Conservation (phyloP, 148 eudicot species). For the Rhododendron vialii region DNA sequence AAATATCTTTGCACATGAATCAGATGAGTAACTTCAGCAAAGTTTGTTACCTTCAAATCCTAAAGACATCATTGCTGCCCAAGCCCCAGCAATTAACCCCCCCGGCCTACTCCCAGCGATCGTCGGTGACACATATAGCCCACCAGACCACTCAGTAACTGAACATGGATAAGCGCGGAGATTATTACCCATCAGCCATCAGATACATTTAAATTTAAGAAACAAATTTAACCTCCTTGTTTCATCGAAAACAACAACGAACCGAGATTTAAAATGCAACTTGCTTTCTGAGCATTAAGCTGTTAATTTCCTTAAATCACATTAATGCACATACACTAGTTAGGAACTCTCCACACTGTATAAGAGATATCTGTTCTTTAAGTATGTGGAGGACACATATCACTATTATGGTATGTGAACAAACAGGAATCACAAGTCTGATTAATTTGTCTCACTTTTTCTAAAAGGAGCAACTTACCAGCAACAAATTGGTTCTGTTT, state of each 20-base stretch:
- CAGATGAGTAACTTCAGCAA: not conserved
- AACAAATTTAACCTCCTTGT: not conserved
- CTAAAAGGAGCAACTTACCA: slow-evolving; percentile 51
- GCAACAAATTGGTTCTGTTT: slow-evolving; percentile 98
- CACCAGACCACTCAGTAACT: slow-evolving; percentile 99
- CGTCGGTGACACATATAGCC: slow-evolving; percentile 94
- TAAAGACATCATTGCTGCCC: slow-evolving; percentile 96
- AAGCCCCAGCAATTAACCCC: slow-evolving; percentile 92
- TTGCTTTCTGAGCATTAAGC: not conserved
- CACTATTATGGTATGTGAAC: not conserved
- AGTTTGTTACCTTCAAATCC: slow-evolving; percentile 67
- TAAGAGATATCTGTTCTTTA: not conserved
- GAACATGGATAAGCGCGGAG: slow-evolving; percentile 24
- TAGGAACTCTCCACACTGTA: not conserved
- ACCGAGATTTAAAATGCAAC: not conserved
- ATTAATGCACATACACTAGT: not conserved
- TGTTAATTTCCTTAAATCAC: not conserved
- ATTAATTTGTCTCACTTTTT: not conserved
- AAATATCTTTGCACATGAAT: not conserved
- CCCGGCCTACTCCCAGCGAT: slow-evolving; percentile 99
- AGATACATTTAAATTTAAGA: not conserved
- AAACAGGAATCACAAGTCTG: not conserved
- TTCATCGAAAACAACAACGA: slow-evolving; percentile 1
- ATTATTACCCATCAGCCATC: not conserved
- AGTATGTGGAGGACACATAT: not conserved